Evolutionary conservation across 352 stramenopile genomes (phyloP), one percentile per base, ranked within the genome.

Genomic region (Phytopythium boreale): DNA sequence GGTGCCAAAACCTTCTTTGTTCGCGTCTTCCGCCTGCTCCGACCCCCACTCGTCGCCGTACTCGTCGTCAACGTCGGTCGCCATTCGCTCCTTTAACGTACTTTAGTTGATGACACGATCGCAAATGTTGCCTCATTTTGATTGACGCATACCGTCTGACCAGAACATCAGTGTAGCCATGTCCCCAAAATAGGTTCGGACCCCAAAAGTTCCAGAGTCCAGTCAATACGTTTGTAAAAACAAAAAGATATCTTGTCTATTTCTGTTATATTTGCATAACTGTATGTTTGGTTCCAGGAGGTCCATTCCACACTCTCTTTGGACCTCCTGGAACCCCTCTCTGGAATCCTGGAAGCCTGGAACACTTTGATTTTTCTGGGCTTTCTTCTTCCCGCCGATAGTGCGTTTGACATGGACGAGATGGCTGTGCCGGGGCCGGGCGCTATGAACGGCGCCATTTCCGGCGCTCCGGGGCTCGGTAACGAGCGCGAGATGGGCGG

Each of bases 31-130:
- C 52, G 55, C 58, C 29, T 70, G 58, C 11, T 62, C 62, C 34
- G 47, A 47, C n/a, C 66, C 67, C 50, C 59, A 67, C 50, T 66
- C 67, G 27, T 65, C 60, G 7, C 49, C 47, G 22, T 71, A 68
- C 26, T 72, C 59, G 50, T 77, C 70, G 6, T 68, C 56, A 9
- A 31, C 29, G 14, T 64, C 70, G 34, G 10, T 49, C 6, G 43
- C 58, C 39, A 64, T 69, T n/a, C 43, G 29, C 5, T 49, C 6
- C 39, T 39, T 14, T 14, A 2, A 12, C 34, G 6, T 39, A 34
- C 29, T 3, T 34, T 34, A 34, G 29, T 34, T 8, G 29, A 34
- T 8, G 29, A 7, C 29, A 14, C 1, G 34, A 39, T 39, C 34
- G 1, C 34, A 10, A 39, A 14, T 39, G 34, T 1, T 7, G 4